These are phyloP conservation scores for Schrenkiella parvula DNA, from an alignment of 345 rosid species.

Conservation along the genomic window DNA sequence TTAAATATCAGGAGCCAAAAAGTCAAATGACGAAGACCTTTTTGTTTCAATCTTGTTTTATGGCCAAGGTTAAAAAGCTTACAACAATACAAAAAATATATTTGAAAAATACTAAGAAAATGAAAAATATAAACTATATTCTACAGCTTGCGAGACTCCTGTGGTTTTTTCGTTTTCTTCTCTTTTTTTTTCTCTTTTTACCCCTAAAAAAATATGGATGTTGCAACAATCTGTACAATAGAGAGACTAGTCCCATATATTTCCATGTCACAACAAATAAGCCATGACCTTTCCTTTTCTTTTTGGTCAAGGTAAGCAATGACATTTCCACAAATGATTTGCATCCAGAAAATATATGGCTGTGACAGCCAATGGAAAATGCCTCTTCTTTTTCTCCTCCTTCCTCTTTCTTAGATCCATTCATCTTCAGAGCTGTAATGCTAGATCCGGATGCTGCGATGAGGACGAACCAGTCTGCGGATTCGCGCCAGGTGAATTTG, in stretches of 20 bases:
- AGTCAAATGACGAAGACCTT: not conserved
- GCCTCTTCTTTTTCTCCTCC: slow-evolving; percentile 21
- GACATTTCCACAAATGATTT: slow-evolving; percentile 16
- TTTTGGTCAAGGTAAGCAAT: no score
- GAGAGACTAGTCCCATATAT: slow-evolving; percentile 28
- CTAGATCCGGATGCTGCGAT: slow-evolving; percentile 78
- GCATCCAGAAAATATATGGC: slow-evolving; percentile 23
- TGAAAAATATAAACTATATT: not conserved
- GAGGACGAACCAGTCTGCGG: slow-evolving; percentile 64
- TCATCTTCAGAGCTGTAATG: slow-evolving; percentile 80
- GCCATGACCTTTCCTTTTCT: slow-evolving; percentile 29
- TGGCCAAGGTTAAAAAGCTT: not conserved
- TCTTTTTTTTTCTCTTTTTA: not conserved
- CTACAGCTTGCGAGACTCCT: slow-evolving; percentile 26
- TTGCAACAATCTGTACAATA: slow-evolving; percentile 35
- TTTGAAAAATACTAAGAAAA: not conserved
- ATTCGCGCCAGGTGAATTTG: slow-evolving; percentile 60
- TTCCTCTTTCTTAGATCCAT: not conserved
- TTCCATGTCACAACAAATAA: slow-evolving; percentile 26
- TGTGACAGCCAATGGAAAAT: slow-evolving; percentile 26
- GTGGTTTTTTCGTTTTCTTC: not conserved
- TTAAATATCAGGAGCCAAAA: not conserved
- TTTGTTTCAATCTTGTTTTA: not conserved
- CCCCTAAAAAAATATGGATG: slow-evolving; percentile 27
- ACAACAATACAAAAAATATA: not conserved